phyloP scores from a whole-genome alignment of 2,329 filamentous ascomycete genomes.

The Trichoderma sp. region DNA sequence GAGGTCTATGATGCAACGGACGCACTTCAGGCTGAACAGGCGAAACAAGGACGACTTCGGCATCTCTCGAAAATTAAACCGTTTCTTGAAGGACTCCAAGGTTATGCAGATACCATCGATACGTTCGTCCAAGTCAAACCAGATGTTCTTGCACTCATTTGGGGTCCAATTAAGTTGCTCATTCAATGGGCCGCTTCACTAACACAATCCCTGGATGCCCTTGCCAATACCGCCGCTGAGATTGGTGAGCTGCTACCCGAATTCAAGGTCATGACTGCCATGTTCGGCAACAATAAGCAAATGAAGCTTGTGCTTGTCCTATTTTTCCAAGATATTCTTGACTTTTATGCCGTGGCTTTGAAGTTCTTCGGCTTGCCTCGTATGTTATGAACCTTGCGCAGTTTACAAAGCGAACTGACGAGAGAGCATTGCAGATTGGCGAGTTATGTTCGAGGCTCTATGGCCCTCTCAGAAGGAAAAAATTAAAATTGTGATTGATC shows the following conservation, averaged over 20 bases:
- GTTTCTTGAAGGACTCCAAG: constrained; percentile 28
- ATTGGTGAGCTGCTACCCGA: neutral
- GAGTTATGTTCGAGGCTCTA: neutral
- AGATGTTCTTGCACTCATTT: neutral
- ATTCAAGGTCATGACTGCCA: neutral
- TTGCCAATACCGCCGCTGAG: neutral
- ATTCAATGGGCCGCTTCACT: neutral
- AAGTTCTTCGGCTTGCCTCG: neutral
- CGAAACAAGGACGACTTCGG: constrained; percentile 27
- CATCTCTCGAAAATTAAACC: constrained; percentile 33
- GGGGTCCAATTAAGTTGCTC: neutral
- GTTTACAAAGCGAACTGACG: neutral
- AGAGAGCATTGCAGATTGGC: neutral
- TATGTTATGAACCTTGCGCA: neutral
- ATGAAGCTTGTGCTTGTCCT: neutral
- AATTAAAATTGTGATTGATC: neutral
- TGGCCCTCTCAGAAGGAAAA: neutral
- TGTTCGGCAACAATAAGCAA: neutral
- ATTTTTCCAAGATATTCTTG: neutral
- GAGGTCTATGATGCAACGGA: constrained; percentile 35
- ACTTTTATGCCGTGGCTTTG: neutral
- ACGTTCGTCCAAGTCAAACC: neutral
- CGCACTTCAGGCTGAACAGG: constrained; percentile 34
- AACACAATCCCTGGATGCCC: neutral
- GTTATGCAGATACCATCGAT: neutral